Base-by-base conservation (phyloP, 2,329 filamentous ascomycete species). In the Didymella segeticola region DNA sequence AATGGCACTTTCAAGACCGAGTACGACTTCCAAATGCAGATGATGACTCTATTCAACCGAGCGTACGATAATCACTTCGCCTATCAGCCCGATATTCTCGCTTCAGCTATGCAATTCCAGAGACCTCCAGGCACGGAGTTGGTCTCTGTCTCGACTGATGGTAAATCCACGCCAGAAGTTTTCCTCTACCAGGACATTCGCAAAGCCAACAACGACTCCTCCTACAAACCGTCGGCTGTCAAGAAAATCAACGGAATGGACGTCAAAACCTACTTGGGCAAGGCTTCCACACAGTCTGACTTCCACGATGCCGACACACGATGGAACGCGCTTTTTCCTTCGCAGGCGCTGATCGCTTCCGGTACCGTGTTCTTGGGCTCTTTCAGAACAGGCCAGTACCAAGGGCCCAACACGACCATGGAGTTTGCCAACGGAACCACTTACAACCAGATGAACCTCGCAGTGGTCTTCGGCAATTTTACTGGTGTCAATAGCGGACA, bases 21-120 rank as follows among this genome's bases (percentile, higher is more conserved):
- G 43, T 78, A 77, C 43, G 75, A 77, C 3, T 75, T 78, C 25
- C 75, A 79, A 55, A 46, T 68, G 39, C 67, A 71, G 25, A 61
- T 78, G 45, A 67, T 64, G 49, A 61, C 58, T 15, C 61, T 77
- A 0, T 68, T 77, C 43, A 64, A 62, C 15, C 62, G 65, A 11
- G 75, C 72, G 3, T 74, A 78, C 50, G 76, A 78, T 56, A 75
- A 75, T n/a, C 76, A 78, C 57, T 70, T 77, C 15, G 58, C 59
- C 6, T 77, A 70, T 56, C 62, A 69, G 12, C 67, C 74, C 0
- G 74, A 76, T 43, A 75, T 77, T 34, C 59, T 72, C 17, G 68
- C 69, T 11, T 67, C 63, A 1, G 69, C 71, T 6, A 75, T 77
- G 62, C 66, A 68, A n/a, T 76, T 77, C 43, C 66, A 70, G 56